Conservation (phyloP, 163 green algal genomes). For the Coccomyxa subellipsoidea region DNA sequence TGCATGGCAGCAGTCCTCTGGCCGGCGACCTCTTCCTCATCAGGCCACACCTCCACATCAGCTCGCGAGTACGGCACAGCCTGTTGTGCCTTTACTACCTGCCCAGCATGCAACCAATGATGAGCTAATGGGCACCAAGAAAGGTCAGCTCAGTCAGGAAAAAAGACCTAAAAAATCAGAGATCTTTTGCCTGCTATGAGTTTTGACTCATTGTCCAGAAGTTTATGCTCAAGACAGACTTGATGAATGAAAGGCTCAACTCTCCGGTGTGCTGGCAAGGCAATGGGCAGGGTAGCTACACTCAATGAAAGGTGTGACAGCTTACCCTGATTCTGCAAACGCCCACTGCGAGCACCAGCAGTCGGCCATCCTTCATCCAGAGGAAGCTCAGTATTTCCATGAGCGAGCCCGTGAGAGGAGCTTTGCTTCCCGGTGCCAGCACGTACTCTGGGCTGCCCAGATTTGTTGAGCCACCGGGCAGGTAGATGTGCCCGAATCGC, state of each 20-base stretch:
- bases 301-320: background rate
- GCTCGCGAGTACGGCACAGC: constrained; percentile 34
- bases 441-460: constrained; percentile 24
- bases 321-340: constrained; percentile 23
- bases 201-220: background rate
- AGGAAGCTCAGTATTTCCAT: constrained; percentile 30
- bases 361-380: constrained; percentile 24
- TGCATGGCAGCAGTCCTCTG: constrained; percentile 36
- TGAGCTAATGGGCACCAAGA: no score
- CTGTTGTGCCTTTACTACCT: constrained; percentile 16
- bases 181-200: background rate
- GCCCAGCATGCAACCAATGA: no score
- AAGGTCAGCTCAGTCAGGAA: no score
- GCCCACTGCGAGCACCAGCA: constrained; percentile 30
- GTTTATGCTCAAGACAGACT: background rate
- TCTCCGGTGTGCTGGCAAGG: background rate
- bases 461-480: constrained; percentile 25
- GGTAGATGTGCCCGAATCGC: constrained; percentile 27
- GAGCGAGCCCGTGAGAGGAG: constrained; percentile 14
- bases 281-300: background rate
- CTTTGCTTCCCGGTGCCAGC: constrained; percentile 16
- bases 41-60: constrained; percentile 43
- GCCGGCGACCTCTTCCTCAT: constrained; percentile 58
- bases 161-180: background rate
- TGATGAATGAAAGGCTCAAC: background rate